These are phyloP conservation scores for Lactarius vividus DNA, from an alignment of 768 basidiomycete genomes.

Conservation along the genomic window DNA sequence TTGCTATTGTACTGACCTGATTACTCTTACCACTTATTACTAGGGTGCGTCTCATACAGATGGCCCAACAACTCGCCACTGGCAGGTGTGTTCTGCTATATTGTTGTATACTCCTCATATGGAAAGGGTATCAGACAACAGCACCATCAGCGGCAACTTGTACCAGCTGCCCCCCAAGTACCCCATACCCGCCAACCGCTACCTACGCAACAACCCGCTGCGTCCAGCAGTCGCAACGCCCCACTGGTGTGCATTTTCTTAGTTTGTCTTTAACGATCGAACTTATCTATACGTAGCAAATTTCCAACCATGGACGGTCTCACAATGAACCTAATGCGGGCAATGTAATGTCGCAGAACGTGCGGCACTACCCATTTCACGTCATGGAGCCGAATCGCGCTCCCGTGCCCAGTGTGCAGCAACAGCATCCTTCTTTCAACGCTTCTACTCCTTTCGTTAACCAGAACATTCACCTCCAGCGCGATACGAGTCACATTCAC, in stretches of 20 bases:
- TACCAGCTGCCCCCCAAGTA: not conserved
- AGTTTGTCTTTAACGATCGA: not conserved
- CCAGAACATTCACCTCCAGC: not conserved
- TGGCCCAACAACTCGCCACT: conserved; percentile 20
- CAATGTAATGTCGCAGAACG: not conserved
- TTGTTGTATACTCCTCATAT: not conserved
- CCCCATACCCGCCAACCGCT: not conserved
- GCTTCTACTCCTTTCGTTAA: not conserved
- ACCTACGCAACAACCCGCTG: not conserved
- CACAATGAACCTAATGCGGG: not conserved
- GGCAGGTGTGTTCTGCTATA: conserved; percentile 10
- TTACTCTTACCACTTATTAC: not conserved
- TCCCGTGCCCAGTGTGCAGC: conserved; percentile 6
- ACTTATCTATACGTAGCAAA: not conserved
- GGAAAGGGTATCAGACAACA: conserved; percentile 15
- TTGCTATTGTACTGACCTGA: not conserved
- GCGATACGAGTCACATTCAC: not conserved
- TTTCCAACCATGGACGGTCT: conserved; percentile 2
- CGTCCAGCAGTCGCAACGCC: not conserved
- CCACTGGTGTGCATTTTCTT: conserved; percentile 1
- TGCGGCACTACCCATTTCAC: not conserved
- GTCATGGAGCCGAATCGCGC: not conserved
- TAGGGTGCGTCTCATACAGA: conserved; percentile 16
- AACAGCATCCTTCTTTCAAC: not conserved
- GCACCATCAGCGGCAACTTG: conserved; percentile 2